A percentile compares a stretch with the other conserved stretches of the same genome.
Evolutionary conservation across 306 rosid genomes (phyloP).

Genomic region (Lathyrus sativus): DNA sequence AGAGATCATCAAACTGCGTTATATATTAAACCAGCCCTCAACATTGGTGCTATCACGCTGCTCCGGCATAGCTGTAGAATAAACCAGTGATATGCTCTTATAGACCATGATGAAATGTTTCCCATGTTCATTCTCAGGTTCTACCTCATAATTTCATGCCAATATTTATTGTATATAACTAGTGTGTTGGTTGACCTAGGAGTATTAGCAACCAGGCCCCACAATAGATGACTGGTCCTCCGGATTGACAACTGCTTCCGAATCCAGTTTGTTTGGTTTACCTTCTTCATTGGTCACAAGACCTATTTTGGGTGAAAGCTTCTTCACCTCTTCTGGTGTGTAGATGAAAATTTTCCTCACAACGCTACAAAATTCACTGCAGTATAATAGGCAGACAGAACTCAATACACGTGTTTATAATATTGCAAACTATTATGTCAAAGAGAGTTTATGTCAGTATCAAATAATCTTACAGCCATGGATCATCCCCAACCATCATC

Average conservation of each 20-base stretch:
- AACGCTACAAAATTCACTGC: constrained; percentile 92
- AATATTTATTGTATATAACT: constrained; percentile 41
- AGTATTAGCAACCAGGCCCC: constrained; percentile 63
- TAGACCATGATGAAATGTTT: constrained; percentile 32
- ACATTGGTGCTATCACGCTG: constrained; percentile 24
- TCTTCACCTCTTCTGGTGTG: constrained; percentile 87
- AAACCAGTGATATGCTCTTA: constrained; percentile 28
- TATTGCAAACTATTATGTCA: constrained; percentile 12
- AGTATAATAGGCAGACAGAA: constrained; percentile 35
- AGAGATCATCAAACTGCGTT: constrained; percentile 38
- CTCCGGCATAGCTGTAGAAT: constrained; percentile 34
- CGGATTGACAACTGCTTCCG: constrained; percentile 64
- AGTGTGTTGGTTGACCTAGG: constrained; percentile 24
- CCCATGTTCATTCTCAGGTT: constrained; percentile 36
- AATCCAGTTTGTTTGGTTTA: constrained; percentile 64
- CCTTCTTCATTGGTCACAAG: constrained; percentile 57
- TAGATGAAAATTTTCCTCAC: constrained; percentile 93
- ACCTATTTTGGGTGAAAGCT: constrained; percentile 79
- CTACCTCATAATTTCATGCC: constrained; percentile 40
- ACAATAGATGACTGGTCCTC: constrained; percentile 79
- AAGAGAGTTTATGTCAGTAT: constrained; percentile 13
- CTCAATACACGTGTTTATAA: constrained; percentile 25
- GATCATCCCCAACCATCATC: constrained; percentile 99
- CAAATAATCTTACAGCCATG: constrained; percentile 86
- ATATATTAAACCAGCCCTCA: constrained; percentile 34